Evolutionary conservation across 352 stramenopile genomes (phyloP), one percentile per base, ranked within the genome.

Genomic region (Pythium folliculosum): DNA sequence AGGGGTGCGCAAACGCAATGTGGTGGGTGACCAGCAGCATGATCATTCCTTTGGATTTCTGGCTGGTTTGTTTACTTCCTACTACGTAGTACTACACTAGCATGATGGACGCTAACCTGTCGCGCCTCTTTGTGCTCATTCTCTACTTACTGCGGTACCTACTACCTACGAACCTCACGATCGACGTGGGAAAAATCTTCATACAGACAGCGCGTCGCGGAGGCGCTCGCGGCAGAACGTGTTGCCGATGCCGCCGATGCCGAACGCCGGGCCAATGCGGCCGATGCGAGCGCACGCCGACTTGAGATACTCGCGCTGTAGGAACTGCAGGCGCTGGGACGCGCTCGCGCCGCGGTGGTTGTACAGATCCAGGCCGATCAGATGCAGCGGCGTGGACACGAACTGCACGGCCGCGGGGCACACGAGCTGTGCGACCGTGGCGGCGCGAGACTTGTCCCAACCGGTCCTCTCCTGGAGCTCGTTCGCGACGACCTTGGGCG

Each of bases 351-450:
- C 64, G 35, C 78, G 75, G 72, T 83, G 82, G 81, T 97, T 97
- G 84, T 97, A 97, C 52, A 97, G 57, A 60, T 97, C 91, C 14
- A 97, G 73, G 14, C 89, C 90, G 1, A 96, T 66, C 50, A 97
- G 70, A 65, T 97, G 91, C 64, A 97, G 74, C 40, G 91, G 91
- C 54, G 91, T 97, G 16, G 89, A 96, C 40, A 96, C 22, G 55
- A 96, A 90, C 69, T 97, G 91, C 55, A 97, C 89, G 32, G 81
- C 77, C 17, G 86, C 84, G 9, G 91, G 91, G 35, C 87, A 96
- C 16, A 91, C 48, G 40, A 97, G 72, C 74, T 97, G 91, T 43
- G 89, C 82, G 40, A 85, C 63, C 13, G 80, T 92, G 32, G 72
- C 70, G 13, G 90, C 82, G n/a, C 47, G 72, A 19, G 72, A 76